Percentiles rank a stretch among this genome's conserved stretches.
These are phyloP conservation scores for Plectosphaerella cucumerina DNA, from an alignment of 2,329 filamentous ascomycete genomes.

Conservation along the genomic window DNA sequence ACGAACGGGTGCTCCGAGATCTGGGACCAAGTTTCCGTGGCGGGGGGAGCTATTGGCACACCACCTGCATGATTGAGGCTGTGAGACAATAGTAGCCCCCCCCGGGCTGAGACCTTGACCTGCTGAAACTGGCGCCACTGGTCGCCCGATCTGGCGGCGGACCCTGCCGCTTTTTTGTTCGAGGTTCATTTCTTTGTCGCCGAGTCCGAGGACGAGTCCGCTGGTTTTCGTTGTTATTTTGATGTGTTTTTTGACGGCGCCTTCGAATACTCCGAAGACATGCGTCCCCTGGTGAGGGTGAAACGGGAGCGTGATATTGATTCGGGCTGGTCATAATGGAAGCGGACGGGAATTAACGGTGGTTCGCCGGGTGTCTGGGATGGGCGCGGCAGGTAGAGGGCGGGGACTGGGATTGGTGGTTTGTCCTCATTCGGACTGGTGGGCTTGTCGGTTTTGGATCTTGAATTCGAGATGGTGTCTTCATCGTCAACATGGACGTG, in stretches of 20 bases:
- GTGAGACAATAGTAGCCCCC: background rate
- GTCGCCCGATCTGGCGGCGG: background rate
- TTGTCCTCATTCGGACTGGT: no score
- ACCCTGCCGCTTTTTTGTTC: background rate
- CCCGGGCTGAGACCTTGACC: background rate
- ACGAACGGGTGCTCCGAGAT: background rate
- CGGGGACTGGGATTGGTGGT: no score
- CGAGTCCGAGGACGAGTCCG: no score
- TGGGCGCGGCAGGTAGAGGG: no score
- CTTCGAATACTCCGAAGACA: background rate
- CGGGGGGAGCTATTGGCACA: conserved; percentile 1
- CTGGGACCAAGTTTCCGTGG: background rate
- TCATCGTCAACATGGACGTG: no score
- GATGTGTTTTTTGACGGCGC: background rate
- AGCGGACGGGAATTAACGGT: no score
- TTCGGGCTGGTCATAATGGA: no score
- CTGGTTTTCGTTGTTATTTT: background rate
- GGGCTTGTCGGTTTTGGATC: no score
- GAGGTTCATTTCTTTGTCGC: conserved; percentile 1
- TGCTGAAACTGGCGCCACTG: background rate
- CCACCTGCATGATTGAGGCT: background rate
- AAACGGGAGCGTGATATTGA: no score
- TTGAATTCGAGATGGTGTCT: no score
- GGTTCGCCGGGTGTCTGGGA: no score
- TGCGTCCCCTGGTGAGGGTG: background rate